These are phyloP conservation scores for Iris pallida DNA, from an alignment of 116 monocot species.

Conservation along the genomic window DNA sequence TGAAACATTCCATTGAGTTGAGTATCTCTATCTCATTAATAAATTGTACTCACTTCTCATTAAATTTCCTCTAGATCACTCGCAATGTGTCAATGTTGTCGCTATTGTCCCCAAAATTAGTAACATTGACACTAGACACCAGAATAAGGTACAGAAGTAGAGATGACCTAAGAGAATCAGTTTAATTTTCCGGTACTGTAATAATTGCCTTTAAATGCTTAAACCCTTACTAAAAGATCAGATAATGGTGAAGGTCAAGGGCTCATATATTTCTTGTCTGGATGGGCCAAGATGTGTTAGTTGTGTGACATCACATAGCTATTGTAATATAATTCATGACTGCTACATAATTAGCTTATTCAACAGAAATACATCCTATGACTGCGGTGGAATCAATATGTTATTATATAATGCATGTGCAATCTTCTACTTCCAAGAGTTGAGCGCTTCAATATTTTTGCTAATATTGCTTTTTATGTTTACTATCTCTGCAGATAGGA, in stretches of 20 bases:
- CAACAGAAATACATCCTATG: neutral
- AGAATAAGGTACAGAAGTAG: neutral
- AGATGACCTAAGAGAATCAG: neutral
- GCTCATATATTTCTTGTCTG: neutral
- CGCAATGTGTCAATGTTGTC: too few species aligned
- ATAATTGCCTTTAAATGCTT: neutral
- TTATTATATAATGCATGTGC: conserved; percentile 1
- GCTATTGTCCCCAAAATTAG: too few species aligned
- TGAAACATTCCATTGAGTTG: too few species aligned
- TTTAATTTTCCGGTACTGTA: neutral
- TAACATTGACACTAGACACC: too few species aligned
- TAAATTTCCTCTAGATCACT: too few species aligned
- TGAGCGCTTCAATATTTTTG: neutral
- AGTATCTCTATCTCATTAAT: too few species aligned
- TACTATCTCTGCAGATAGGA: conserved; percentile 63
- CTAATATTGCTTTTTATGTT: neutral
- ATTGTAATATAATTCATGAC: too few species aligned
- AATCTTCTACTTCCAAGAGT: neutral
- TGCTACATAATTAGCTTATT: neutral
- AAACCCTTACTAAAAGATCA: neutral
- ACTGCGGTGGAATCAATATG: neutral
- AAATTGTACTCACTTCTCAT: too few species aligned
- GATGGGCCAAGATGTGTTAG: neutral
- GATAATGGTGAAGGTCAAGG: neutral
- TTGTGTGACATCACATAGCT: neutral